phyloP scores from a whole-genome alignment of 2,329 filamentous ascomycete genomes.

The Colletotrichum graminicola region DNA sequence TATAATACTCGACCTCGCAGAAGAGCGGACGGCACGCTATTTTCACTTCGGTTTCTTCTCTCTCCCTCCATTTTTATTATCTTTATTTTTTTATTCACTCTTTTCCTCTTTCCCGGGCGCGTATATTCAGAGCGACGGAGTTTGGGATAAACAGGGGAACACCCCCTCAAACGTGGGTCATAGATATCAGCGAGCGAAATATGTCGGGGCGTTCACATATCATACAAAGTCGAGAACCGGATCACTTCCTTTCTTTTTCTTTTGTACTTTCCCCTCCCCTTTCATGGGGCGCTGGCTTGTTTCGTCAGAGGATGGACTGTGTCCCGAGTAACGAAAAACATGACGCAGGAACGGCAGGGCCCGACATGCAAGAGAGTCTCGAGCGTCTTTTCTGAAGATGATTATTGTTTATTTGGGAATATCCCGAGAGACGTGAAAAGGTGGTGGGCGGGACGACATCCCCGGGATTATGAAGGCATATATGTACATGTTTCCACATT shows the following conservation, averaged over 20 bases:
- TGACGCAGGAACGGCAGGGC: background rate
- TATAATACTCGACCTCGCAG: conserved; percentile 20
- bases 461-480: background rate
- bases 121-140: conserved; percentile 19
- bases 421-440: background rate
- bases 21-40: conserved; percentile 17
- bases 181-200: background rate
- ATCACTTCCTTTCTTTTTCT: background rate
- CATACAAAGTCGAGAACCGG: background rate
- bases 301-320: background rate
- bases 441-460: background rate
- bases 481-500: background rate
- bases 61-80: background rate
- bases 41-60: conserved; percentile 12
- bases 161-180: background rate
- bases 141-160: conserved; percentile 6
- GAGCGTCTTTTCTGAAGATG: background rate
- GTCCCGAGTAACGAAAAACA: background rate
- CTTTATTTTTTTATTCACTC: no score
- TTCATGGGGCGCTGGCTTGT: background rate
- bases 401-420: background rate
- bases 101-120: conserved; percentile 13
- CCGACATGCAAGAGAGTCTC: background rate
- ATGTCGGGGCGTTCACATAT: conserved; percentile 13
- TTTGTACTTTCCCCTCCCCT: background rate